Conservation (phyloP, 2,329 filamentous ascomycete genomes). For the Sclerotinia subarctica region DNA sequence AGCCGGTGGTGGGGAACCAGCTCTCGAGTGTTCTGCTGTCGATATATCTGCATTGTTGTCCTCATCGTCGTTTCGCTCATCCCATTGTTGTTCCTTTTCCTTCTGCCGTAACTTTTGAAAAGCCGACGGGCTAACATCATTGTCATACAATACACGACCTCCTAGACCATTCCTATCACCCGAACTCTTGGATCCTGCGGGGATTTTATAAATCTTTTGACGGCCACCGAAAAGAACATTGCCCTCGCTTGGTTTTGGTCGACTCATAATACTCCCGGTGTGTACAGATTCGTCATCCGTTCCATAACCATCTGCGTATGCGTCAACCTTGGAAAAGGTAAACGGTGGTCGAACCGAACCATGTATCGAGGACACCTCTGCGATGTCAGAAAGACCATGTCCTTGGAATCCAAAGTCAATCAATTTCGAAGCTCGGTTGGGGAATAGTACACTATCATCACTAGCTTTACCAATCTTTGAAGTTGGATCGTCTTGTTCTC, state of each 20-base stretch:
- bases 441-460: constrained; percentile 84
- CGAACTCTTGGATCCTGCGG: constrained; percentile 47
- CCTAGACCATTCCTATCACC: constrained; percentile 50
- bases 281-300: constrained; percentile 63
- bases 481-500: constrained; percentile 88
- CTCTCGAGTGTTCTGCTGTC: constrained; percentile 42
- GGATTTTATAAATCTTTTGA: constrained; percentile 91
- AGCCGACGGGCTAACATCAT: constrained; percentile 77
- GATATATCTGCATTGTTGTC: constrained; percentile 23
- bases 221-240: constrained; percentile 93
- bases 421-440: constrained; percentile 78
- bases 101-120: constrained; percentile 70
- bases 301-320: constrained; percentile 60
- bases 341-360: constrained; percentile 59
- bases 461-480: constrained; percentile 90
- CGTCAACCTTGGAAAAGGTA: constrained; percentile 58
- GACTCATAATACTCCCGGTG: constrained; percentile 73
- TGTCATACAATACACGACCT: constrained; percentile 74
- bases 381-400: constrained; percentile 72
- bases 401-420: constrained; percentile 56
- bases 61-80: constrained; percentile 38
- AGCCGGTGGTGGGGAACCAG: constrained; percentile 55
- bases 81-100: constrained; percentile 42
- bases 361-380: constrained; percentile 80
- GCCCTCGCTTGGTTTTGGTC: constrained; percentile 78